Percentiles rank a stretch among this genome's conserved stretches.
phyloP scores from a whole-genome alignment of 2,329 filamentous ascomycete species.

The Monosporascus ibericus region DNA sequence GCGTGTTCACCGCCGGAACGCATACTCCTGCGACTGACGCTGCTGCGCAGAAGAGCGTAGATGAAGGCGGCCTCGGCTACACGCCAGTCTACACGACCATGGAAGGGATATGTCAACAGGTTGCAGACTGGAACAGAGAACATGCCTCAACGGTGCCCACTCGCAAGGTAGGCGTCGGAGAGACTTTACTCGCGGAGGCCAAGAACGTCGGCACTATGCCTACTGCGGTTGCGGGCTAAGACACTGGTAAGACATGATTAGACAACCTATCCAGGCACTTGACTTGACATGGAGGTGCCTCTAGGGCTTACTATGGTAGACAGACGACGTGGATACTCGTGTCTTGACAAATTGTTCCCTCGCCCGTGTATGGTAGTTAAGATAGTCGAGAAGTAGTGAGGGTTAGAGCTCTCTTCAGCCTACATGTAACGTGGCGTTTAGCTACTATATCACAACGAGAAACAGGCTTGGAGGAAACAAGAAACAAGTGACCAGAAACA shows the following conservation, averaged over 20 bases:
- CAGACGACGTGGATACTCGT: too few species aligned
- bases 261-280: too few species aligned
- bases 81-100: conserved; percentile 29
- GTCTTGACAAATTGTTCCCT: too few species aligned
- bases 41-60: conserved; percentile 28
- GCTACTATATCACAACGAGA: not conserved
- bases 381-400: too few species aligned
- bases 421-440: not conserved
- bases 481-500: not conserved
- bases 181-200: conserved; percentile 6
- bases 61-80: conserved; percentile 38
- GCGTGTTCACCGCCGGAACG: conserved; percentile 28
- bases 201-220: conserved; percentile 8
- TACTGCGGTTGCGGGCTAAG: conserved; percentile 8
- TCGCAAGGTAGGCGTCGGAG: not conserved
- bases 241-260: not conserved
- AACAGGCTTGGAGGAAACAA: not conserved
- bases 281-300: too few species aligned
- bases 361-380: too few species aligned
- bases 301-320: too few species aligned
- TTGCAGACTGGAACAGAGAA: conserved; percentile 34
- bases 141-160: conserved; percentile 5
- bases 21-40: conserved; percentile 32
- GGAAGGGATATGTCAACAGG: conserved; percentile 34
- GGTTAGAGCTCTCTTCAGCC: too few species aligned